Conservation (phyloP, 2,329 filamentous ascomycete genomes). For the Fusarium sp. region DNA sequence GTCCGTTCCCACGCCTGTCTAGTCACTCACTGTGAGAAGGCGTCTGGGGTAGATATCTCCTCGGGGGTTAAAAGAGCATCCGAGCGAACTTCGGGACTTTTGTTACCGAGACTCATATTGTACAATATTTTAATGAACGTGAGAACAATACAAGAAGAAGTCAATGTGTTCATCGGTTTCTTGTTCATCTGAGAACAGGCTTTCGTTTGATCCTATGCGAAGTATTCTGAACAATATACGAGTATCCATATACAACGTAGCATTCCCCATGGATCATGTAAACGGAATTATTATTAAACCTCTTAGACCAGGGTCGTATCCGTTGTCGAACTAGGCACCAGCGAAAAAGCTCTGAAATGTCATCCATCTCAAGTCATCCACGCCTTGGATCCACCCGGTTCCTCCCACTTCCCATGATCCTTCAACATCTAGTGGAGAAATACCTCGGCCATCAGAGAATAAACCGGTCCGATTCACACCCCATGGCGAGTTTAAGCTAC, state of each 20-base stretch:
- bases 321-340: constrained; percentile 11
- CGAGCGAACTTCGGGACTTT: not conserved
- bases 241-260: not conserved
- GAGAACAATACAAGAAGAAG: not conserved
- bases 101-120: not conserved
- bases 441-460: constrained; percentile 35
- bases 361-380: constrained; percentile 13
- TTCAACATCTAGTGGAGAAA: constrained; percentile 13
- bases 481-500: constrained; percentile 19
- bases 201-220: not conserved
- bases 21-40: constrained; percentile 1
- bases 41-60: constrained; percentile 6
- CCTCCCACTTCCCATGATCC: not conserved
- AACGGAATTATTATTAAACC: not conserved
- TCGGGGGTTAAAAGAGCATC: not conserved
- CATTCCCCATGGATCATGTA: not conserved
- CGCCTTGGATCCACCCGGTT: not conserved
- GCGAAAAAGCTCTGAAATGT: constrained; percentile 14
- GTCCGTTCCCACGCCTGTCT: not conserved
- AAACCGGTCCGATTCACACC: constrained; percentile 41
- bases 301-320: not conserved
- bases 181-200: not conserved
- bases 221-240: not conserved
- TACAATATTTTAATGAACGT: not conserved
- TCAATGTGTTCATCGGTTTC: too few species aligned